Conservation (phyloP, 176 grass and related monocot species). For the Bothriochloa decipiens region DNA sequence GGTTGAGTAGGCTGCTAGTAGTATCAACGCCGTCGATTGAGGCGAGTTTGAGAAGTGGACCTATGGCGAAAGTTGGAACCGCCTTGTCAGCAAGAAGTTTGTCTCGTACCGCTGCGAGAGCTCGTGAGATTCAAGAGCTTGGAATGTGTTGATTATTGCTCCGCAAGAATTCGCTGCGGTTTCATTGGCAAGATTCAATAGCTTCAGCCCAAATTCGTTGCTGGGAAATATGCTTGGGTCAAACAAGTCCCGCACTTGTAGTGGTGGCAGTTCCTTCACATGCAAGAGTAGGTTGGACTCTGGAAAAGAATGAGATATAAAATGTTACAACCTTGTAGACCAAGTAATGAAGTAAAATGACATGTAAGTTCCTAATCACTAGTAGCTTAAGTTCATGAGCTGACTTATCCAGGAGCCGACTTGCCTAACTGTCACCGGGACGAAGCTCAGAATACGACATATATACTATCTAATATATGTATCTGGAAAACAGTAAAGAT, state of each 20-base stretch:
- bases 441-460: neutral
- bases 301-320: neutral
- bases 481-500: neutral
- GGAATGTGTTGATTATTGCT: slow-evolving; percentile 33
- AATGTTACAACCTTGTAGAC: neutral
- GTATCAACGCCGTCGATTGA: neutral
- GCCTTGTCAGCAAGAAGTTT: neutral
- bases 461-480: neutral
- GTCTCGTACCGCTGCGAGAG: neutral
- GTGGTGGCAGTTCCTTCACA: slow-evolving; percentile 28
- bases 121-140: slow-evolving; percentile 31
- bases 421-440: no score
- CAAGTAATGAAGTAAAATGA: neutral
- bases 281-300: neutral
- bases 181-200: neutral
- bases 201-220: neutral
- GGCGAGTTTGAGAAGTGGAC: slow-evolving; percentile 40
- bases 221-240: slow-evolving; percentile 4
- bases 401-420: no score
- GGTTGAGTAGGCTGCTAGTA: slow-evolving; percentile 27
- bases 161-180: neutral
- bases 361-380: no score
- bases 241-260: slow-evolving; percentile 35
- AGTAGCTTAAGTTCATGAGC: neutral
- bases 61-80: neutral